Evolutionary conservation across 768 basidiomycete genomes (phyloP).

Genomic region (Floccularia luteovirens): DNA sequence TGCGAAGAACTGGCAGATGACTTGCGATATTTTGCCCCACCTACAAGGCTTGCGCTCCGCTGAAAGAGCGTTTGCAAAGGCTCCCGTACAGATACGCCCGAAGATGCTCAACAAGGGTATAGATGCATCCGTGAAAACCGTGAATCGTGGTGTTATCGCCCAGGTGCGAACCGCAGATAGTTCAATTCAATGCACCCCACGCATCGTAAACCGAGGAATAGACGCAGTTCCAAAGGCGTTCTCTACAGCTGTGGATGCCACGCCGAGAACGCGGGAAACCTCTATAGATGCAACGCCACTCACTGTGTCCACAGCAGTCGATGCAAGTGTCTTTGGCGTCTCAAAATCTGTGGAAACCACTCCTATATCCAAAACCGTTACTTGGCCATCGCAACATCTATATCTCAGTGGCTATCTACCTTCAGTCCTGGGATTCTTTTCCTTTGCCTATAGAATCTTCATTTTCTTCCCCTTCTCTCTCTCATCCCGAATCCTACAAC

Average conservation of each 20-base stretch:
- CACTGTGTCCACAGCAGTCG: slow-evolving; percentile 34
- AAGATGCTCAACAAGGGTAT: slow-evolving; percentile 38
- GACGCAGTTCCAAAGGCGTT: slow-evolving; percentile 23
- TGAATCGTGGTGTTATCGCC: slow-evolving; percentile 23
- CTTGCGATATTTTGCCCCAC: slow-evolving; percentile 63
- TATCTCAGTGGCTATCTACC: slow-evolving; percentile 16
- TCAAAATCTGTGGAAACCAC: slow-evolving; percentile 25
- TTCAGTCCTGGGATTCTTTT: slow-evolving; percentile 33
- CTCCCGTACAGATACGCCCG: slow-evolving; percentile 9
- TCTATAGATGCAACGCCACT: slow-evolving; percentile 48
- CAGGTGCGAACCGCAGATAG: slow-evolving; percentile 19
- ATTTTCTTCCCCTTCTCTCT: slow-evolving; percentile 43
- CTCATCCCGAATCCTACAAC: slow-evolving; percentile 30
- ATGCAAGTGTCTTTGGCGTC: slow-evolving; percentile 24
- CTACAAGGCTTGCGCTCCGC: slow-evolving; percentile 57
- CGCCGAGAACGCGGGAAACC: slow-evolving; percentile 30
- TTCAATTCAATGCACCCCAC: slow-evolving; percentile 28
- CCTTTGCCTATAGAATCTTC: slow-evolving; percentile 39
- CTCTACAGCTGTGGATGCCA: slow-evolving; percentile 42
- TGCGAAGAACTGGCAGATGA: slow-evolving; percentile 61
- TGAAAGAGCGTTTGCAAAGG: slow-evolving; percentile 41
- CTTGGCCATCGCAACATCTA: not conserved
- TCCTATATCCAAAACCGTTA: slow-evolving; percentile 10
- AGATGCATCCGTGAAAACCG: slow-evolving; percentile 30
- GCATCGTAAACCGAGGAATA: slow-evolving; percentile 21